Evolutionary conservation across 768 basidiomycete species (phyloP).

Genomic region (Flagelloscypha sp.): DNA sequence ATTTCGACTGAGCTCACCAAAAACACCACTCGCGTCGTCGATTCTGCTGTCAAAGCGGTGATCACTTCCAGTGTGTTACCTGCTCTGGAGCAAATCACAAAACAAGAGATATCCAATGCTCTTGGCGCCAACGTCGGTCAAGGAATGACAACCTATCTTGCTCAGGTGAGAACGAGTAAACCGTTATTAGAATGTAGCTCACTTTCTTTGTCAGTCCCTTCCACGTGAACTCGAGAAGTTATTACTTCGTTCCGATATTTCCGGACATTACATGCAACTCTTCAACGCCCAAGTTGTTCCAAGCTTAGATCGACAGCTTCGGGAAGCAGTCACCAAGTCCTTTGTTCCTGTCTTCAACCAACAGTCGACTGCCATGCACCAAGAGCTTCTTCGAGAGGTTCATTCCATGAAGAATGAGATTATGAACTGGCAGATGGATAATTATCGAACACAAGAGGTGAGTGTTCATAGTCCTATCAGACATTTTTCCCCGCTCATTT

Average conservation of each 20-base stretch:
- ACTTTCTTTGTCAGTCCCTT: conserved; percentile 43
- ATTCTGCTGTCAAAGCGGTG: conserved; percentile 80
- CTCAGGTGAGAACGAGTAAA: conserved; percentile 43
- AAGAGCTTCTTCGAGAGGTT: conserved; percentile 72
- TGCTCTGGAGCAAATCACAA: conserved; percentile 74
- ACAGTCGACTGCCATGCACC: conserved; percentile 69
- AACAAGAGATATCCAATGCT: conserved; percentile 69
- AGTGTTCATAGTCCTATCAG: conserved; percentile 12
- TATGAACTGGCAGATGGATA: conserved; percentile 73
- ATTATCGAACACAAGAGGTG: conserved; percentile 74
- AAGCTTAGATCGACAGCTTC: conserved; percentile 72
- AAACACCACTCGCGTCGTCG: conserved; percentile 83
- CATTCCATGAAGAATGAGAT: conserved; percentile 73
- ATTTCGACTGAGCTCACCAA: conserved; percentile 81
- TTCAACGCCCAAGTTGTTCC: conserved; percentile 68
- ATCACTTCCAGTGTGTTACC: conserved; percentile 81
- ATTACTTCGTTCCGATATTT: conserved; percentile 67
- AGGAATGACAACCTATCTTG: conserved; percentile 64
- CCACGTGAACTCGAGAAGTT: conserved; percentile 76
- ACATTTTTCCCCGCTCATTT: conserved; percentile 8
- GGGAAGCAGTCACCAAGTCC: conserved; percentile 64
- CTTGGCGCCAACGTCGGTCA: conserved; percentile 72
- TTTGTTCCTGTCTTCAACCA: conserved; percentile 72
- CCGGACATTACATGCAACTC: conserved; percentile 67
- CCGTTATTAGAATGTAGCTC: neutral